phyloP scores from a whole-genome alignment of 805 yeast genomes.

The Diddensiella caesifluorescens region DNA sequence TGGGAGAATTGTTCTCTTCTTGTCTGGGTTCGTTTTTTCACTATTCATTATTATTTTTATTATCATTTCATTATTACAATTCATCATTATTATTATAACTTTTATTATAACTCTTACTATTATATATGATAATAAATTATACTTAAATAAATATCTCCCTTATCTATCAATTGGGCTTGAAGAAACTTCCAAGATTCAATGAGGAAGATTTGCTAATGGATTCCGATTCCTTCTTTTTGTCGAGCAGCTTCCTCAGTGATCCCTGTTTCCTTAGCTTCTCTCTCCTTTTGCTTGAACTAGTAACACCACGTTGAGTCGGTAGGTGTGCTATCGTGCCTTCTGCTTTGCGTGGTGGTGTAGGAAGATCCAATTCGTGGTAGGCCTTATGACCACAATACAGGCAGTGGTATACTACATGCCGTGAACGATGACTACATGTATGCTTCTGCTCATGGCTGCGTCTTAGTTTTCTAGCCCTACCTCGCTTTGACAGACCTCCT shows the following conservation, averaged over 20 bases:
- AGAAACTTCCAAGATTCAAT: conserved; percentile 8
- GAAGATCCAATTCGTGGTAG: not conserved
- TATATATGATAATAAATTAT: not conserved
- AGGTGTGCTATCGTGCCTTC: not conserved
- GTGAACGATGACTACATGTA: too few relatives aligned
- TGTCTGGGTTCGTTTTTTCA: too few relatives aligned
- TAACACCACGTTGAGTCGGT: not conserved
- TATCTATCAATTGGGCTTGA: conserved; percentile 6
- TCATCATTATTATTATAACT: conserved; percentile 3
- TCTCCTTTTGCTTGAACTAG: conserved; percentile 8
- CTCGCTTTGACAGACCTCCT: conserved; percentile 9
- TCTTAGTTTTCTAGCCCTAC: conserved; percentile 2
- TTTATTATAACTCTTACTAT: not conserved
- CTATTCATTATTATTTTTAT: conserved; percentile 3
- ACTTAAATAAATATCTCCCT: not conserved
- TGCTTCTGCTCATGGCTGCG: not conserved
- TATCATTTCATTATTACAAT: conserved; percentile 1
- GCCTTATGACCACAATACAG: not conserved
- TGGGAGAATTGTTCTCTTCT: too few relatives aligned
- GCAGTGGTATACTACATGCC: not conserved
- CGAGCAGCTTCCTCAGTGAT: conserved; percentile 12
- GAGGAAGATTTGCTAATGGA: not conserved
- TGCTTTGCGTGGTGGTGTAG: not conserved
- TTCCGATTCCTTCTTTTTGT: conserved; percentile 9
- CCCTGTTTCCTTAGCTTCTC: conserved; percentile 11